Percentiles rank a stretch among this genome's conserved stretches.
These are phyloP conservation scores for Linum tenue DNA, from an alignment of 345 rosid genomes.

Conservation along the genomic window DNA sequence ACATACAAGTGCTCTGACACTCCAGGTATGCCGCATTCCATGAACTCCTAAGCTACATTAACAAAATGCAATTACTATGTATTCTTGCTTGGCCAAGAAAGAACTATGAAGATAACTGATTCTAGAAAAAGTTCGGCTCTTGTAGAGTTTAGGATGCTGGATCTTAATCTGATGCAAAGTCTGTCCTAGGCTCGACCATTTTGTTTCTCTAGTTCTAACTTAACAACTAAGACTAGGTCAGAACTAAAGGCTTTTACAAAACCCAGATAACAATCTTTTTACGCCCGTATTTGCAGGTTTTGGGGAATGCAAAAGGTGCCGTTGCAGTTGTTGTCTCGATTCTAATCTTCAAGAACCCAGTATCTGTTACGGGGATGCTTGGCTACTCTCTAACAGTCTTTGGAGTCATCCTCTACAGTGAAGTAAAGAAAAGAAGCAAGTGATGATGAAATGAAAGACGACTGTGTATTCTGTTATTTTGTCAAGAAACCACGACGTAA, in stretches of 20 bases:
- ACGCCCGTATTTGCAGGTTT: slow-evolving; percentile 26
- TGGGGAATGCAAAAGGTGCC: slow-evolving; percentile 59
- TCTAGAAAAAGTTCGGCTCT: not conserved
- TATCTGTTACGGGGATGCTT: slow-evolving; percentile 46
- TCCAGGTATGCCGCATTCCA: slow-evolving; percentile 27
- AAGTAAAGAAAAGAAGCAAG: slow-evolving; percentile 44
- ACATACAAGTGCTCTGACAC: slow-evolving; percentile 49
- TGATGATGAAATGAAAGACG: slow-evolving; percentile 11
- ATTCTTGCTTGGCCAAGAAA: not conserved
- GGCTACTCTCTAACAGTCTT: slow-evolving; percentile 46
- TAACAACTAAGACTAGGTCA: not conserved
- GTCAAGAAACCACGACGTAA: not conserved
- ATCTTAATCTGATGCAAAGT: no score
- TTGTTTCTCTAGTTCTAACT: not conserved
- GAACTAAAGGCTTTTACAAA: not conserved
- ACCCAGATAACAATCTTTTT: not conserved
- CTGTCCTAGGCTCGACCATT: not conserved
- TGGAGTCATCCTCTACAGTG: slow-evolving; percentile 43
- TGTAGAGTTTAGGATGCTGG: not conserved
- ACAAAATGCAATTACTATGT: no score
- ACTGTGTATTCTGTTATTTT: not conserved
- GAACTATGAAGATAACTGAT: not conserved
- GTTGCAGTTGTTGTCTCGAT: slow-evolving; percentile 54
- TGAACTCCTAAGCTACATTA: not conserved
- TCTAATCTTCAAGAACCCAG: slow-evolving; percentile 46